A percentile compares a stretch with the other conserved stretches of the same genome.
Conservation (phyloP, 2,329 filamentous ascomycete genomes). For the Microcyclosporella mali region DNA sequence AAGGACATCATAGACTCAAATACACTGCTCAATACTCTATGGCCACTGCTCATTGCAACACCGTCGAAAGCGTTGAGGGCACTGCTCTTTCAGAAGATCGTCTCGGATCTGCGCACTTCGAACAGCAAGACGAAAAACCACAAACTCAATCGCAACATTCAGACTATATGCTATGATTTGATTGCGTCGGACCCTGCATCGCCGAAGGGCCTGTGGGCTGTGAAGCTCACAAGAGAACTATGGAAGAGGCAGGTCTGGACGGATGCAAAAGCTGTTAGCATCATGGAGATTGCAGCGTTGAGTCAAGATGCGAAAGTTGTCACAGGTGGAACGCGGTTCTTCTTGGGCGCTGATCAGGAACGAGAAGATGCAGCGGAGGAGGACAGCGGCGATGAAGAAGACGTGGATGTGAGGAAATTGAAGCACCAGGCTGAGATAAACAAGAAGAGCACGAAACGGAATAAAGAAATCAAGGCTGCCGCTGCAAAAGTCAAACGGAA, state of each 20-base stretch:
- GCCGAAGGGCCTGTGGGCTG: conserved; percentile 86
- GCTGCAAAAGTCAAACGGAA: conserved; percentile 73
- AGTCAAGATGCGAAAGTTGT: conserved; percentile 91
- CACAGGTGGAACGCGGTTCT: conserved; percentile 81
- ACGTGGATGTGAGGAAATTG: conserved; percentile 70
- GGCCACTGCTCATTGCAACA: conserved; percentile 87
- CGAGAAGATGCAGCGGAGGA: conserved; percentile 81
- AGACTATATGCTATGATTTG: conserved; percentile 88
- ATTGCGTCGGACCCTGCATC: conserved; percentile 80
- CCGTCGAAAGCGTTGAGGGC: conserved; percentile 82
- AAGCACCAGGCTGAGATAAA: conserved; percentile 85
- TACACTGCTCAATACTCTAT: conserved; percentile 79
- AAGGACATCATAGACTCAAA: conserved; percentile 89
- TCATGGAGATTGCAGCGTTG: conserved; percentile 91
- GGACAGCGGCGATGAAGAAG: conserved; percentile 75
- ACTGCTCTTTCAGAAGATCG: conserved; percentile 81
- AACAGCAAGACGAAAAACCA: conserved; percentile 88
- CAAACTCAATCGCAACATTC: conserved; percentile 84
- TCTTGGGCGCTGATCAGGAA: conserved; percentile 92
- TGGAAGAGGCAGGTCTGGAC: conserved; percentile 98
- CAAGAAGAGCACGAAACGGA: conserved; percentile 90
- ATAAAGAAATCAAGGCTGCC: conserved; percentile 71
- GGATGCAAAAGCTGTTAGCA: conserved; percentile 88
- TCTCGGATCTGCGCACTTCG: conserved; percentile 80
- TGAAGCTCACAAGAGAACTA: conserved; percentile 88